A percentile compares a stretch with the other conserved stretches of the same genome.
Conservation (phyloP, 176 grass and related monocot genomes). For the Oryza rufipogon region DNA sequence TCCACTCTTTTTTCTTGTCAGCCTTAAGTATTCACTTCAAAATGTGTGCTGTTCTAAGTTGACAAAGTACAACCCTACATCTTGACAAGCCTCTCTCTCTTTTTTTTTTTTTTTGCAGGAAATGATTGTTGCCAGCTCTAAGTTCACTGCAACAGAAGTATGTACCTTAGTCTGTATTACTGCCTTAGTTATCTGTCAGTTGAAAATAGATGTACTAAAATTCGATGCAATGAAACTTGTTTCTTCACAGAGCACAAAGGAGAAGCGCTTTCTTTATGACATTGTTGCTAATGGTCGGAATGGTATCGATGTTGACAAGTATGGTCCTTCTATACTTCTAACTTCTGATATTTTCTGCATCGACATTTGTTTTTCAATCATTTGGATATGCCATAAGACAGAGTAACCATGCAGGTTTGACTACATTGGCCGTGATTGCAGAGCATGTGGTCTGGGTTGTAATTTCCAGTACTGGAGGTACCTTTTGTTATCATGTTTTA, state of each 20-base stretch:
- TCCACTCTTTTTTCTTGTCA: no score
- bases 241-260: conserved; percentile 66
- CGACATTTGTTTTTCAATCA: conserved; percentile 23
- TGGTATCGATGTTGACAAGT: conserved; percentile 99
- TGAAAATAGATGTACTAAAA: conserved; percentile 9
- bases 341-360: conserved; percentile 13
- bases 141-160: conserved; percentile 57
- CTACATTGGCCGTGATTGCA: conserved; percentile 91
- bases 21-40: conserved; percentile 10
- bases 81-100: background rate
- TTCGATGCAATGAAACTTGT: conserved; percentile 40
- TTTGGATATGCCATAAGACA: conserved; percentile 39
- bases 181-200: background rate
- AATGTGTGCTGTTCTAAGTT: background rate
- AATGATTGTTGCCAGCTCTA: conserved; percentile 90
- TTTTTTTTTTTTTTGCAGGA: conserved; percentile 39
- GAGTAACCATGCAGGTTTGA: conserved; percentile 76
- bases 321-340: conserved; percentile 33
- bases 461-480: conserved; percentile 94
- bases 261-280: conserved; percentile 93
- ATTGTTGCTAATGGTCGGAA: conserved; percentile 98
- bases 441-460: conserved; percentile 91
- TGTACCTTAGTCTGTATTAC: conserved; percentile 30
- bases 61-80: background rate
- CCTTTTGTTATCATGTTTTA: conserved; percentile 18